Evolutionary conservation across 2,329 filamentous ascomycete genomes (phyloP), one percentile per base, ranked within the genome.

Genomic region (Talaromyces albobiverticillius): DNA sequence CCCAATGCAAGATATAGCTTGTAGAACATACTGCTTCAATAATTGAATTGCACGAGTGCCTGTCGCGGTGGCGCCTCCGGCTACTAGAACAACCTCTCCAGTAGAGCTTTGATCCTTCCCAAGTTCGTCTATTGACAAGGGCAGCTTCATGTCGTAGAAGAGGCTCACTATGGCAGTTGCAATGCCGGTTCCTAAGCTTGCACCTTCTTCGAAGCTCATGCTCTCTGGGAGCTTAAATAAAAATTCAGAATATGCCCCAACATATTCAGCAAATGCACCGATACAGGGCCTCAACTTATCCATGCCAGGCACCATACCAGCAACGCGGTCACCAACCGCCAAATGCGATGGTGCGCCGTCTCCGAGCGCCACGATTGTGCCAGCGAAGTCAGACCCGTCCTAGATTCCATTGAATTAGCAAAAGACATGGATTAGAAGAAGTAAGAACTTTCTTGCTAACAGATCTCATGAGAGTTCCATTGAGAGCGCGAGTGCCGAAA

Each of bases 21-120:
- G 26, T 5, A 6, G 26, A 38, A n/a, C 34, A 5, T 20, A 71
- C 62, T 66, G 51, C 36, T 65, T 70, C 10, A 76, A 60, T 10
- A 79, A 43, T 58, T 80, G 77, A 4, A 79, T 71, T 0, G 73
- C 76, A 50, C 71, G 60, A 0, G 73, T 75, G 0, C 78, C 79
- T 0, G 68, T 72, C 0, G 76, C 65, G 1, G 76, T 77, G 34
- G 65, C 67, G 1, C 77, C 79, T 1, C 78, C 79, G 43, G 70
- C 71, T 2, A 81, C 72, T 1, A 82, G 62, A 0, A 81, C 66
- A 42, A 22, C 55, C 14, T 42, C 40, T 16, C 11, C 13, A 36
- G 26, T 29, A n/a, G n/a, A n/a, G n/a, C n/a, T 29, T 29, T 29
- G 26, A 10, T 5, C 26, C 26, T 29, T 5, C 26, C 26, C n/a